Evolutionary conservation across 2,329 filamentous ascomycete species (phyloP).

Genomic region (Ilyonectria destructans): DNA sequence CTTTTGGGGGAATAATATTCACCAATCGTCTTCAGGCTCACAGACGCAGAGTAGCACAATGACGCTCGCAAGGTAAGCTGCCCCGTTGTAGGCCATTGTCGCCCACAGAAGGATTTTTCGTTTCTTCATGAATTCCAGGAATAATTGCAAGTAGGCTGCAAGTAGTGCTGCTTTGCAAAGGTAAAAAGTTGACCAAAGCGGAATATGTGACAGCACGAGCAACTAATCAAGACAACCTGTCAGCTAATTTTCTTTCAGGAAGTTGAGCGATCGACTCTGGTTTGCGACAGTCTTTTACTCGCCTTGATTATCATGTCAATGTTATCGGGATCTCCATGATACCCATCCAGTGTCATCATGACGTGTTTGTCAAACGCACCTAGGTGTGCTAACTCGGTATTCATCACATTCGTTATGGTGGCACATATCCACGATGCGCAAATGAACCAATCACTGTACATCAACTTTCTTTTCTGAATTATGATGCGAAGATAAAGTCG

Average conservation of each 20-base stretch:
- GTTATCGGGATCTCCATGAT: not conserved
- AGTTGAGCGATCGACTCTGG: not conserved
- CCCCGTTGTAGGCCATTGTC: conserved; percentile 1
- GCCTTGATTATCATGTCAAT: conserved; percentile 1
- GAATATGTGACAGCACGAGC: not conserved
- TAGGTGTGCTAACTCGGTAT: not conserved
- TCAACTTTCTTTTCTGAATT: conserved; percentile 4
- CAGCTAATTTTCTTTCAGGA: not conserved
- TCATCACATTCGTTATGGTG: not conserved
- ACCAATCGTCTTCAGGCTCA: not conserved
- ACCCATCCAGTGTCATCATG: conserved; percentile 3
- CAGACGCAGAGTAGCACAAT: conserved; percentile 6
- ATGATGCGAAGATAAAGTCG: conserved; percentile 7
- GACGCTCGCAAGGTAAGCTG: not conserved
- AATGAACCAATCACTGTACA: not conserved
- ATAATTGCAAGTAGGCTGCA: not conserved
- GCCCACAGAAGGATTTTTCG: not conserved
- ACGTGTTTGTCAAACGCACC: not conserved
- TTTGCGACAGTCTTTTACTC: not conserved
- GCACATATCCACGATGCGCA: not conserved
- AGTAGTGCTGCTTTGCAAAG: conserved; percentile 10
- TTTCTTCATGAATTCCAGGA: conserved; percentile 14
- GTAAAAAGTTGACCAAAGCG: conserved; percentile 8
- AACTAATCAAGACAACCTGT: not conserved
- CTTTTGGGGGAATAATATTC: not conserved